phyloP scores from a whole-genome alignment of 371 early-diverging fungal species.

The Lichtheimia hyalospora region DNA sequence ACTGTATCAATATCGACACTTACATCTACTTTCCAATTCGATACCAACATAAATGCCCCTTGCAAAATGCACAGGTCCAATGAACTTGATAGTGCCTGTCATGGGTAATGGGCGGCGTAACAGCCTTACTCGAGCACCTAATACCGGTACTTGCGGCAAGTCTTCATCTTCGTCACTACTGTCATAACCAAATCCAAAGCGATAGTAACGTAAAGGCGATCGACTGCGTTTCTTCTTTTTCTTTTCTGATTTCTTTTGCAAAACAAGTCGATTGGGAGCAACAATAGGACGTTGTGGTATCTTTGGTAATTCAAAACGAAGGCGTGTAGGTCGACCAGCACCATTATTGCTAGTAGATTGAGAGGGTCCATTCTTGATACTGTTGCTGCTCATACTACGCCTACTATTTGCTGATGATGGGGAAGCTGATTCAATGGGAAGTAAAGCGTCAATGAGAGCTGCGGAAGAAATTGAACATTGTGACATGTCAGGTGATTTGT shows the following conservation, averaged over 20 bases:
- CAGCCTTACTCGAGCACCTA: constrained; percentile 38
- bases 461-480: background rate
- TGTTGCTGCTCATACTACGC: background rate
- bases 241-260: background rate
- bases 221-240: constrained; percentile 1
- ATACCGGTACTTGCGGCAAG: constrained; percentile 20
- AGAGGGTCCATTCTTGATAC: too few species aligned
- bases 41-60: constrained; percentile 46
- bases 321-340: constrained; percentile 16
- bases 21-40: constrained; percentile 43
- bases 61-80: constrained; percentile 39
- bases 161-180: constrained; percentile 20
- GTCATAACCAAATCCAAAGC: constrained; percentile 15
- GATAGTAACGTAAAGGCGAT: constrained; percentile 17
- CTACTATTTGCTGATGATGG: background rate
- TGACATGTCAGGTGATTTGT: too few species aligned
- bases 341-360: background rate
- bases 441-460: background rate
- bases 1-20: too few species aligned
- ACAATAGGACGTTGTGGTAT: constrained; percentile 12
- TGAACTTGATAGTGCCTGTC: constrained; percentile 38
- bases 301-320: constrained; percentile 22
- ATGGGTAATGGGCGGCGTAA: constrained; percentile 42
- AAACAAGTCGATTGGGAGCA: background rate
- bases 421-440: background rate